Conservation (phyloP, 78 protist species). For the Chrysochromulina parva region DNA sequence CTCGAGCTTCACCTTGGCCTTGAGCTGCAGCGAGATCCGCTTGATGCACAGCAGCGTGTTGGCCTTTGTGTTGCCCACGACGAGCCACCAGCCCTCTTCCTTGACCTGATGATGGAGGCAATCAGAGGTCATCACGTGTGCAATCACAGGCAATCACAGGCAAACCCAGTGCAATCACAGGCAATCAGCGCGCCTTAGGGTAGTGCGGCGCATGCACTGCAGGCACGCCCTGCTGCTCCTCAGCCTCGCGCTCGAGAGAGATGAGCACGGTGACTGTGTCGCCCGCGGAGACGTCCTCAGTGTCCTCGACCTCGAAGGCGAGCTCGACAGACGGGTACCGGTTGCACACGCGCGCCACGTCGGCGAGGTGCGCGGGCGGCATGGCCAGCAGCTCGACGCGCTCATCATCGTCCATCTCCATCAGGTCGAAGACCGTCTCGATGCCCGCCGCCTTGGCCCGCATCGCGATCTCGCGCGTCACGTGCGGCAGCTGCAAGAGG, state of each 20-base stretch:
- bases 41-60: conserved; percentile 70
- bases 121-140: background rate
- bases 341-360: conserved; percentile 69
- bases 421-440: conserved; percentile 80
- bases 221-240: conserved; percentile 37
- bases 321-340: conserved; percentile 71
- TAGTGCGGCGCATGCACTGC: conserved; percentile 45
- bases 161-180: conserved; percentile 41
- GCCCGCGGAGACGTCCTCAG: conserved; percentile 51
- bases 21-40: conserved; percentile 50
- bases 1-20: conserved; percentile 57
- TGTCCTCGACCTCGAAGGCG: conserved; percentile 55
- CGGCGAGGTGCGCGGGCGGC: conserved; percentile 38
- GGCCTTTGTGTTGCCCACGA: conserved; percentile 55
- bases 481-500: conserved; percentile 87
- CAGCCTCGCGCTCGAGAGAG: conserved; percentile 68
- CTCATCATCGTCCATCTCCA: conserved; percentile 82
- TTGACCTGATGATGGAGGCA: background rate
- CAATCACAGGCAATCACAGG: background rate
- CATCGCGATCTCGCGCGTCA: conserved; percentile 57
- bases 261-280: conserved; percentile 60
- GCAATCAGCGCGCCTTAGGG: background rate
- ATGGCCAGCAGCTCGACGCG: conserved; percentile 62
- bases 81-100: conserved; percentile 78
- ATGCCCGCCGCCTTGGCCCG: conserved; percentile 40